These are phyloP conservation scores for Crithidia sp. DNA, from an alignment of 208 protist genomes.

Conservation along the genomic window DNA sequence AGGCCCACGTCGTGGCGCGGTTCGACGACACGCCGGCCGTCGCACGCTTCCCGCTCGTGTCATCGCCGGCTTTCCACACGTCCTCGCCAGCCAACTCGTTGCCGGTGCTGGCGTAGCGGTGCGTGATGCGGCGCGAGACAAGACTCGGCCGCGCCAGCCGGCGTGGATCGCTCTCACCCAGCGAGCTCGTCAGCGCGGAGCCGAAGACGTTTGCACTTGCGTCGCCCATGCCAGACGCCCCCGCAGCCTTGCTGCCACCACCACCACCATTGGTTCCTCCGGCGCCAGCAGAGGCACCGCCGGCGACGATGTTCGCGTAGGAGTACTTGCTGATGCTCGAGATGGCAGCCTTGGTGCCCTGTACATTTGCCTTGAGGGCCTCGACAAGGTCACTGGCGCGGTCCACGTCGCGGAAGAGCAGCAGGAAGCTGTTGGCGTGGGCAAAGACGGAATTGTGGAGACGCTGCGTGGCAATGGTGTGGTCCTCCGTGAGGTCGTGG, in stretches of 20 bases:
- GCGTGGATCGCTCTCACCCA: constrained; percentile 26
- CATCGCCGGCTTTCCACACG: constrained; percentile 5
- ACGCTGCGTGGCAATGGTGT: constrained; percentile 60
- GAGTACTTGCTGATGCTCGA: constrained; percentile 80
- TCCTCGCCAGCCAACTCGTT: constrained; percentile 7
- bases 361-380: constrained; percentile 82
- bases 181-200: constrained; percentile 14
- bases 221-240: not conserved
- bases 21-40: constrained; percentile 9
- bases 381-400: constrained; percentile 72
- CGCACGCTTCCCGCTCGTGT: not conserved
- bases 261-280: not conserved
- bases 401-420: constrained; percentile 85
- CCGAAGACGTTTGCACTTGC: constrained; percentile 23
- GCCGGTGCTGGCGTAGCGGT: constrained; percentile 15
- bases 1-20: constrained; percentile 20
- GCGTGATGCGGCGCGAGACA: constrained; percentile 36
- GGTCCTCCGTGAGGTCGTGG: constrained; percentile 74
- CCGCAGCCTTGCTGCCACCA: not conserved
- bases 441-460: constrained; percentile 79
- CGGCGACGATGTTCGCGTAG: constrained; percentile 40
- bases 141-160: constrained; percentile 38
- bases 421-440: constrained; percentile 78
- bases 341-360: constrained; percentile 83
- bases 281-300: not conserved